Evolutionary conservation across 2,329 filamentous ascomycete genomes (phyloP).

Genomic region (Aspergillus sp.): DNA sequence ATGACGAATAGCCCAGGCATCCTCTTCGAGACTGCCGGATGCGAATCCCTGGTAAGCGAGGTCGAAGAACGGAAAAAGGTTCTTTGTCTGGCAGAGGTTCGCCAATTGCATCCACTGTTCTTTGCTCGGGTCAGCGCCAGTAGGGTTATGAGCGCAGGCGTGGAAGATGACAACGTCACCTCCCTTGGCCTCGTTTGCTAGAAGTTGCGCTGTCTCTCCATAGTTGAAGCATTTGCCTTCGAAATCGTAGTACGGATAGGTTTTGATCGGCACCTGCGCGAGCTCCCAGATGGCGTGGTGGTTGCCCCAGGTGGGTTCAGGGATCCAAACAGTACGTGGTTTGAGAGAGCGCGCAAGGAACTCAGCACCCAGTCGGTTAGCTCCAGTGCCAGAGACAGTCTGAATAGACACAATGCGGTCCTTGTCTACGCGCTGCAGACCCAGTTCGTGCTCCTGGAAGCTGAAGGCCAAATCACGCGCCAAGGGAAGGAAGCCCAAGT

Average conservation of each 20-base stretch:
- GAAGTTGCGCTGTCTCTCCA: slow-evolving; percentile 66
- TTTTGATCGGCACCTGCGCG: slow-evolving; percentile 48
- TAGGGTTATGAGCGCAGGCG: slow-evolving; percentile 94
- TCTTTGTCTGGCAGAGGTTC: slow-evolving; percentile 57
- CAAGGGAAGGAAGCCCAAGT: slow-evolving; percentile 49
- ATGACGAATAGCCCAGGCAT: slow-evolving; percentile 78
- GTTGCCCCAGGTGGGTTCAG: slow-evolving; percentile 92
- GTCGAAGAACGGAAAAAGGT: slow-evolving; percentile 57
- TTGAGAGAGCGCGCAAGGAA: slow-evolving; percentile 62
- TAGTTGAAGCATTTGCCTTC: slow-evolving; percentile 80
- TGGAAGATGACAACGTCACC: slow-evolving; percentile 81
- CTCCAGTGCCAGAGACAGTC: slow-evolving; percentile 44
- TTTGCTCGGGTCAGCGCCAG: slow-evolving; percentile 81
- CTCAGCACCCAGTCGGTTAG: slow-evolving; percentile 77
- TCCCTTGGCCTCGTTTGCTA: slow-evolving; percentile 50
- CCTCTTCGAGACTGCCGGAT: slow-evolving; percentile 70
- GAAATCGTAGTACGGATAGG: slow-evolving; percentile 86
- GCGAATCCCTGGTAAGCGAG: slow-evolving; percentile 93
- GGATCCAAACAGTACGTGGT: slow-evolving; percentile 71
- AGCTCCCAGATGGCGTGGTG: slow-evolving; percentile 95
- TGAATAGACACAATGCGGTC: slow-evolving; percentile 45
- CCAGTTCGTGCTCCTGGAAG: slow-evolving; percentile 10
- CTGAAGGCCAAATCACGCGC: slow-evolving; percentile 2
- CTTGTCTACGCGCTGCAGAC: not conserved
- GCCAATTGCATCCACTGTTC: slow-evolving; percentile 91